A percentile compares a stretch with the other conserved stretches of the same genome.
phyloP scores from a whole-genome alignment of 2,329 filamentous ascomycete species.

The Penicillium decumbens region DNA sequence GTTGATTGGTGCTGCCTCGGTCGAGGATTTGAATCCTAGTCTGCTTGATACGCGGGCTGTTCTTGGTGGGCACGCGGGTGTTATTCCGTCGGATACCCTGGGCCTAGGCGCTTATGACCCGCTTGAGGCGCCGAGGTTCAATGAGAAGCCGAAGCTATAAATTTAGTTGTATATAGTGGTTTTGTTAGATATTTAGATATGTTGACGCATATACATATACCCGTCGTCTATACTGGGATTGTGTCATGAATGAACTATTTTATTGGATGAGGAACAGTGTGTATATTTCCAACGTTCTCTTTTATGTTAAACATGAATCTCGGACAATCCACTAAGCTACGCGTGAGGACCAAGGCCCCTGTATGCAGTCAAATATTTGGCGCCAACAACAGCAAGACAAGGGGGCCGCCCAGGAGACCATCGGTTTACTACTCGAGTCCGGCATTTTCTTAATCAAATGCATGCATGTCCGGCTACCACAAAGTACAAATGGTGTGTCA shows the following conservation, averaged over 20 bases:
- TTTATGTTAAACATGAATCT: too few species aligned
- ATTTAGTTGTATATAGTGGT: neutral
- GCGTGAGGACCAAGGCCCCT: too few species aligned
- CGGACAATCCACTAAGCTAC: too few species aligned
- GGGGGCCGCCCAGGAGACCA: too few species aligned
- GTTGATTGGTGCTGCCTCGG: conserved; percentile 70
- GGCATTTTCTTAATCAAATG: too few species aligned
- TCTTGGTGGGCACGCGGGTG: conserved; percentile 52
- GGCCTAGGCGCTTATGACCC: conserved; percentile 55
- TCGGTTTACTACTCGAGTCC: too few species aligned
- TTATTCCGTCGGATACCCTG: conserved; percentile 59
- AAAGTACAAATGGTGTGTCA: too few species aligned
- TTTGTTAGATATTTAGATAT: neutral
- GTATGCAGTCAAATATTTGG: too few species aligned
- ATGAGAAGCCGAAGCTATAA: conserved; percentile 47
- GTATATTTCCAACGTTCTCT: too few species aligned
- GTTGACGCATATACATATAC: neutral
- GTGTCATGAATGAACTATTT: neutral
- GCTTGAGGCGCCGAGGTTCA: conserved; percentile 46
- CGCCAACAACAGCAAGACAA: too few species aligned
- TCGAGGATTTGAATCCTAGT: conserved; percentile 74
- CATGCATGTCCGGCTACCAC: too few species aligned
- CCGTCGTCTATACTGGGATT: neutral
- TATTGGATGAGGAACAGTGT: too few species aligned
- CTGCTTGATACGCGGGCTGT: conserved; percentile 75